Conservation (phyloP, 495 filamentous ascomycete genomes). For the Rusavskia elegans region DNA sequence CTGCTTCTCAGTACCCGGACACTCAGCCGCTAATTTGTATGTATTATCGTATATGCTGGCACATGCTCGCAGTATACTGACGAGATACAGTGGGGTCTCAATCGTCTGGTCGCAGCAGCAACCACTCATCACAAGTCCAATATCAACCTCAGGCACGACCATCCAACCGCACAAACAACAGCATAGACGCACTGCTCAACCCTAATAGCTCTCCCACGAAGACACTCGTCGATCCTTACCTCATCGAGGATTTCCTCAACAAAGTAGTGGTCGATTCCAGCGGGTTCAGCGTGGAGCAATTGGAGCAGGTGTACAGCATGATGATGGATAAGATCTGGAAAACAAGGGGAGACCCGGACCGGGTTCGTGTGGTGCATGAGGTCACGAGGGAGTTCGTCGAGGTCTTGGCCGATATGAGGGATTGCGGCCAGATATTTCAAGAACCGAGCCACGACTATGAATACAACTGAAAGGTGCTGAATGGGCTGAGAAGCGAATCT, state of each 20-base stretch:
- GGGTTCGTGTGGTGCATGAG: conserved; percentile 46
- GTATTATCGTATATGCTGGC: not conserved
- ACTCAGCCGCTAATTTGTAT: conserved; percentile 29
- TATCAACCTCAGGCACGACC: conserved; percentile 20
- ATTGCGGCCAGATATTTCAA: conserved; percentile 39
- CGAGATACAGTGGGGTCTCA: conserved; percentile 2
- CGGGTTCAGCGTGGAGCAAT: conserved; percentile 78
- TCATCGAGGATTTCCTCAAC: conserved; percentile 38
- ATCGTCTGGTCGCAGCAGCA: conserved; percentile 20
- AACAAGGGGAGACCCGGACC: conserved; percentile 61
- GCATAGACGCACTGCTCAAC: conserved; percentile 30
- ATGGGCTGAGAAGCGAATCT: no score
- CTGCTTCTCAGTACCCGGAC: conserved; percentile 38
- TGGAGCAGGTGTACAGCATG: conserved; percentile 83
- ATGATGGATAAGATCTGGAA: conserved; percentile 84
- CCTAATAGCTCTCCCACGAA: conserved; percentile 9
- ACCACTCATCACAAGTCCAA: conserved; percentile 15
- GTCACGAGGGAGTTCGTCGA: conserved; percentile 60
- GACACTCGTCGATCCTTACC: conserved; percentile 40
- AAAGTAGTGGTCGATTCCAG: conserved; percentile 47
- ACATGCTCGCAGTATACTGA: not conserved
- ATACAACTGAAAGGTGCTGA: not conserved
- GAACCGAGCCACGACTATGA: conserved; percentile 9
- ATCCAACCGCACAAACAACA: conserved; percentile 18
- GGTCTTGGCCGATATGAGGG: conserved; percentile 64